Conservation (phyloP, 345 rosid genomes). For the Hibiscus syriacus region DNA sequence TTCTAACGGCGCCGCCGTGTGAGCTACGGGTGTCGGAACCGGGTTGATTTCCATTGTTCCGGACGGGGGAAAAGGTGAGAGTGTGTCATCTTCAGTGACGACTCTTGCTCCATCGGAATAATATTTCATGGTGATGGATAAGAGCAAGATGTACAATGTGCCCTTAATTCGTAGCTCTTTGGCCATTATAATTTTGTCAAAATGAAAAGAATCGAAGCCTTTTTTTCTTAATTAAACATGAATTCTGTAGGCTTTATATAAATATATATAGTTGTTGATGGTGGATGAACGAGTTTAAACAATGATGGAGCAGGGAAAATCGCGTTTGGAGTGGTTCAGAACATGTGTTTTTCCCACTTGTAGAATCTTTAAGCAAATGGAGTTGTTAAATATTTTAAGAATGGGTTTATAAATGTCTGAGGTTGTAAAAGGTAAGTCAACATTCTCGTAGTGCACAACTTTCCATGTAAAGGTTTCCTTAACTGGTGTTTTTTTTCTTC, state of each 20-base stretch:
- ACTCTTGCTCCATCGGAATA: not conserved
- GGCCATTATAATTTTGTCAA: not conserved
- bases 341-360: not conserved
- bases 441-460: no score
- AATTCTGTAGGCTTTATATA: not conserved
- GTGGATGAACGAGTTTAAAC: not conserved
- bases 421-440: no score
- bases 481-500: no score
- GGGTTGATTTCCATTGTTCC: not conserved
- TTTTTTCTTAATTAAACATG: not conserved
- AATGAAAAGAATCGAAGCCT: not conserved
- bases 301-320: conserved; percentile 5
- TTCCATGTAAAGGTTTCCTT: no score
- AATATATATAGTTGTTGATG: not conserved
- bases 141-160: not conserved
- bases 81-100: not conserved
- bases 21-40: not conserved
- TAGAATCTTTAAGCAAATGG: not conserved
- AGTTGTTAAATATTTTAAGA: not conserved
- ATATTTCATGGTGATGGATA: conserved; percentile 1
- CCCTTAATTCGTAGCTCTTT: not conserved
- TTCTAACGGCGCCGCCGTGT: not conserved
- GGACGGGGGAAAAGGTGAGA: not conserved
- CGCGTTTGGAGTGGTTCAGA: not conserved
- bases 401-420: no score